A percentile compares a stretch with the other conserved stretches of the same genome.
phyloP scores from a whole-genome alignment of 257 asterid species.

The Solanum chilense region DNA sequence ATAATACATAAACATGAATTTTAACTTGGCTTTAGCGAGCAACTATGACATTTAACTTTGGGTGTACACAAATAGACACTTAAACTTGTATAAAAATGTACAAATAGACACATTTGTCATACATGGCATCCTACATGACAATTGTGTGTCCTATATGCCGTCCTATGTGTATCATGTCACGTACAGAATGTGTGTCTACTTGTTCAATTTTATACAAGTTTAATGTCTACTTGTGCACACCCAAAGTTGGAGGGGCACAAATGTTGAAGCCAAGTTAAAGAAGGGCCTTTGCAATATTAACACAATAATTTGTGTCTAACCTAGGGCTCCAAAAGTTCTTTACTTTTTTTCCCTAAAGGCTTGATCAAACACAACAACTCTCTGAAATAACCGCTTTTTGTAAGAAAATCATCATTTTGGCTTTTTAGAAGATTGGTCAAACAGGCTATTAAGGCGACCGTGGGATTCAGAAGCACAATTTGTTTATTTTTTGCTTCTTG shows the following conservation, averaged over 20 bases:
- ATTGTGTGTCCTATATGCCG: not conserved
- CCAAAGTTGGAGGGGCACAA: not conserved
- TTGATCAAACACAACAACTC: not conserved
- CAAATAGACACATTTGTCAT: not conserved
- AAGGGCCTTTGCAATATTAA: not conserved
- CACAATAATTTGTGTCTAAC: not conserved
- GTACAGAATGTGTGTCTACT: accelerated
- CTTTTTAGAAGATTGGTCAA: not conserved
- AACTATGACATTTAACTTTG: not conserved
- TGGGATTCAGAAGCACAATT: not conserved
- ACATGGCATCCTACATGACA: not conserved
- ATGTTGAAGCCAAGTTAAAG: not conserved
- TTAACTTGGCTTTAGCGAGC: not conserved
- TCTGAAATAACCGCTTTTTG: not conserved
- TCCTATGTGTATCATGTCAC: not conserved
- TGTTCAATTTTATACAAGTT: not conserved
- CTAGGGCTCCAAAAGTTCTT: not conserved
- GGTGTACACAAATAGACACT: not conserved
- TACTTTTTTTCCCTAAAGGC: not conserved
- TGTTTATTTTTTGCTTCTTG: not conserved
- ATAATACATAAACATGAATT: not conserved
- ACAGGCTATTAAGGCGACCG: not conserved
- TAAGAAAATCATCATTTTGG: not conserved
- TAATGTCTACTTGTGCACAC: not conserved
- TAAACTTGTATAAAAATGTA: too few species aligned